A percentile compares a stretch with the other conserved stretches of the same genome.
phyloP scores from a whole-genome alignment of 768 basidiomycete genomes.

The Tulasnella sp. region DNA sequence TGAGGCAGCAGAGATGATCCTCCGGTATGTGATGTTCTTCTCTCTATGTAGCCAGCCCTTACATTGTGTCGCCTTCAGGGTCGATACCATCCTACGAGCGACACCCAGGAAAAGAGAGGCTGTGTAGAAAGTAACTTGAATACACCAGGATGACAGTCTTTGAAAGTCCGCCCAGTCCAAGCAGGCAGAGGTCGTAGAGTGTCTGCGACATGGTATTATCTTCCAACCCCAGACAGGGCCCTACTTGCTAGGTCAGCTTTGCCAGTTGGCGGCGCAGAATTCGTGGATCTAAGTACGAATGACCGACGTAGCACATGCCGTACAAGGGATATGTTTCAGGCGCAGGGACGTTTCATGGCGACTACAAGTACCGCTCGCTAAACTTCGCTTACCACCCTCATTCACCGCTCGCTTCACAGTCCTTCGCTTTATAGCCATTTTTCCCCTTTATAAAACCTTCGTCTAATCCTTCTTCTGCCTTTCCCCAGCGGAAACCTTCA shows the following conservation, averaged over 20 bases:
- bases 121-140: neutral
- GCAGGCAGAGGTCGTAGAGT: too few relatives aligned
- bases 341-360: neutral
- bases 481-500: too few relatives aligned
- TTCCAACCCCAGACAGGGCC: too few relatives aligned
- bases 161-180: too few relatives aligned
- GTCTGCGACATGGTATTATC: too few relatives aligned
- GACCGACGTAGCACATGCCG: too few relatives aligned
- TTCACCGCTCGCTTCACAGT: neutral
- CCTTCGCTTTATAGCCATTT: neutral
- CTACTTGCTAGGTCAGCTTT: too few relatives aligned
- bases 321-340: neutral
- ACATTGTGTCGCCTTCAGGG: slow-evolving; percentile 35
- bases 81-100: slow-evolving; percentile 84
- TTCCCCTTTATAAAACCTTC: too few relatives aligned
- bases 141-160: too few relatives aligned
- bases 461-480: too few relatives aligned
- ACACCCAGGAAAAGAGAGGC: slow-evolving; percentile 81
- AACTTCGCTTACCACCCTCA: neutral
- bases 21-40: slow-evolving; percentile 46
- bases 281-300: too few relatives aligned
- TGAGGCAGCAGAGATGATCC: slow-evolving; percentile 98
- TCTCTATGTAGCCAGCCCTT: neutral
- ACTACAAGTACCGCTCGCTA: neutral
- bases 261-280: too few relatives aligned